phyloP scores from a whole-genome alignment of 2,329 filamentous ascomycete genomes.

The Ceratocystis albifundus region DNA sequence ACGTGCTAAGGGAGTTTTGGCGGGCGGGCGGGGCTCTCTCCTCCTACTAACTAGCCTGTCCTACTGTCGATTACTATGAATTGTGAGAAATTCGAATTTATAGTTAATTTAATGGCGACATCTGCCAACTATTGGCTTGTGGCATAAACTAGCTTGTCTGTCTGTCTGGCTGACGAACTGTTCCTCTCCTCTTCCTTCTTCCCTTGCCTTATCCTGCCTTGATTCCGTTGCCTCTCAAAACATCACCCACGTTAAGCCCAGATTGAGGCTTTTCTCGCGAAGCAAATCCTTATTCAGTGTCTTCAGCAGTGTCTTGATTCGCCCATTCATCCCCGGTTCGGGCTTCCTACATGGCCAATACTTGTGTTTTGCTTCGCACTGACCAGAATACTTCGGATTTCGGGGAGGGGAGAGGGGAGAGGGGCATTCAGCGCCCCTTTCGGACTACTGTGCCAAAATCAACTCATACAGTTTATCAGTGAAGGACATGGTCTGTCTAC shows the following conservation, averaged over 20 bases:
- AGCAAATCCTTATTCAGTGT: not conserved
- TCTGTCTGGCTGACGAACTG: no score
- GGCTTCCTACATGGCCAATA: not conserved
- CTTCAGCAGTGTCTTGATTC: not conserved
- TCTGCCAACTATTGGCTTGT: not conserved
- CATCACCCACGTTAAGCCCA: not conserved
- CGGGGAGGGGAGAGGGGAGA: no score
- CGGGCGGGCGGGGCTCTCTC: constrained; percentile 7
- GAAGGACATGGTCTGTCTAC: not conserved
- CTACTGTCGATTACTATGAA: not conserved
- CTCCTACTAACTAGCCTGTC: not conserved
- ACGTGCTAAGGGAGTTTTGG: constrained; percentile 15
- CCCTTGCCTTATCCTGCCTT: not conserved
- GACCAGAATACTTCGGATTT: not conserved
- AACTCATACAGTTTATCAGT: not conserved
- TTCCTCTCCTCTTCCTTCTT: not conserved
- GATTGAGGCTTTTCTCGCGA: not conserved
- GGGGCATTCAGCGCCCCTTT: constrained; percentile 5
- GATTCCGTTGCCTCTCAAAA: not conserved
- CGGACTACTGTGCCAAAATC: constrained; percentile 2
- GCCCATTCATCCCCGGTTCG: not conserved
- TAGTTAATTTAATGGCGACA: not conserved
- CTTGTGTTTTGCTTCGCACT: not conserved
- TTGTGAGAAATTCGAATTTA: not conserved
- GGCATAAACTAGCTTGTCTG: no score